phyloP scores from a whole-genome alignment of 1,284 basidiomycete species.

The Ganoderma meredithae region DNA sequence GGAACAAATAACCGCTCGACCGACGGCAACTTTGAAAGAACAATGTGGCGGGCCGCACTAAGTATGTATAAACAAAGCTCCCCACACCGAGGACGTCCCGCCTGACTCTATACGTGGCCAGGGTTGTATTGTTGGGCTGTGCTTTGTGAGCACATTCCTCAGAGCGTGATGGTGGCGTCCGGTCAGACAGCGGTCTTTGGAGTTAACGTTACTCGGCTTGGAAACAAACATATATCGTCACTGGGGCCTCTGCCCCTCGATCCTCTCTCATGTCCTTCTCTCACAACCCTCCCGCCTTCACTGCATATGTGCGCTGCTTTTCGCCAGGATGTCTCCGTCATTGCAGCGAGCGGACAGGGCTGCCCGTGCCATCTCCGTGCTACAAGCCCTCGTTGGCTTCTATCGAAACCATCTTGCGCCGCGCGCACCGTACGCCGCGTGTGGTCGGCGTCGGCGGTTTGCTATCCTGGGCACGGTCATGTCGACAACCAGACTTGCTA shows the following conservation, averaged over 20 bases:
- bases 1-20: neutral
- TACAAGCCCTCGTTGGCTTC: neutral
- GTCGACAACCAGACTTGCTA: neutral
- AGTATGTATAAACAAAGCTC: conserved; percentile 2
- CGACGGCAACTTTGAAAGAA: neutral
- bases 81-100: neutral
- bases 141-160: conserved; percentile 6
- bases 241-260: neutral
- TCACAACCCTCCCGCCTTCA: neutral
- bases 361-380: neutral
- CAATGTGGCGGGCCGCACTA: neutral
- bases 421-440: conserved; percentile 5
- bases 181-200: conserved; percentile 7
- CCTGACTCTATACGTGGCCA: neutral
- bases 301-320: conserved; percentile 4
- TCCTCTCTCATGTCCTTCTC: neutral
- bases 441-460: conserved; percentile 10
- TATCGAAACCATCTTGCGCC: neutral
- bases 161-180: conserved; percentile 33
- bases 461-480: neutral
- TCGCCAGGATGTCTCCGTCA: neutral
- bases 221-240: conserved; percentile 11
- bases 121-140: conserved; percentile 7
- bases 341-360: too few species aligned
- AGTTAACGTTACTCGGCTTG: conserved; percentile 15